Evolutionary conservation across 2,329 filamentous ascomycete species (phyloP), one percentile per base, ranked within the genome.

Genomic region (Microsporum ferrugineum): DNA sequence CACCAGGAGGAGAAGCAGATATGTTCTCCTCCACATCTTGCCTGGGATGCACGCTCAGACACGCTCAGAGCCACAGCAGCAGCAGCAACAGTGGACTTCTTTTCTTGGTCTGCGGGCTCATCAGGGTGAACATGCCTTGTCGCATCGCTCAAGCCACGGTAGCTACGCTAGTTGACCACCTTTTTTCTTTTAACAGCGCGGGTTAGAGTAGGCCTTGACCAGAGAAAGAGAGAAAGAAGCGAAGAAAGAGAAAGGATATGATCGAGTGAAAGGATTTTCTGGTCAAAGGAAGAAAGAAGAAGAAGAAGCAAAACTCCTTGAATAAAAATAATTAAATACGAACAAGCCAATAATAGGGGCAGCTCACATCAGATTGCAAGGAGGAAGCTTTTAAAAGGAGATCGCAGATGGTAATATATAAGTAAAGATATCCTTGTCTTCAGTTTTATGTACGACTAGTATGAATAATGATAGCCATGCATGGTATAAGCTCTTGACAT

Each of bases 1-100:
- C 70, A 96, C 84, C 67, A 94, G 79, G 70, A 95, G 81, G 68
- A 99, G 81, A 61, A 95, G 77, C 65, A 97, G 80, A 76, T 96
- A 96, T 65, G 86, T 84, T 75, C 91, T 86, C 80, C 91, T 85
- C 91, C 90, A 96, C 92, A 96, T 96, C 34, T 33, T 23, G 49
- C 5, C 27, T 33, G 27, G 10, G 10, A 5, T 5, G 2, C n/a
- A 2, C 5, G 12, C 14, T 34, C 29, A 17, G 6, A 23, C 17
- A 23, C 17, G 17, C 17, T 23, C 17, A 23, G 17, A 23, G 17
- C 1, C 17, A 23, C 1, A 23, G 17, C 17, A 23, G 17, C 17
- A 23, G 17, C 17, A 23, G 17, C 17, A 23, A 23, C 17, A 47
- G 43, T 47, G n/a, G 14, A 23, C 43, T 43, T 5, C 39, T 47